phyloP scores from a whole-genome alignment of 1,139 yeast genomes.

The Candida glucosophila region DNA sequence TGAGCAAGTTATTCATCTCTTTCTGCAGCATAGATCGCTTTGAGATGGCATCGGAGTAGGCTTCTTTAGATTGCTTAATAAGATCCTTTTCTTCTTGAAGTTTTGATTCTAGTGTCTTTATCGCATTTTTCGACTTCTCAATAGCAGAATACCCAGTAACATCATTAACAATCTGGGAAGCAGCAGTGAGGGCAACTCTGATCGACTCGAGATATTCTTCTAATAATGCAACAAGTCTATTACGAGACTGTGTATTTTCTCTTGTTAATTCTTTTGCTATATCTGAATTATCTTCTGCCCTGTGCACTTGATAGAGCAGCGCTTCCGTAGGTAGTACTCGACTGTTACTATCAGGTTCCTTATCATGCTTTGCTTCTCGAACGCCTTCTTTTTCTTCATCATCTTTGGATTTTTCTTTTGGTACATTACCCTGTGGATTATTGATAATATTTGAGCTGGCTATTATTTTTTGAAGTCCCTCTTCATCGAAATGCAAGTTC shows the following conservation, averaged over 20 bases:
- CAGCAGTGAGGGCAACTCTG: constrained; percentile 58
- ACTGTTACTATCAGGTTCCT: neutral
- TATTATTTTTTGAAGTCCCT: neutral
- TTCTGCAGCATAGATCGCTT: constrained; percentile 66
- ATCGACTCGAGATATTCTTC: constrained; percentile 52
- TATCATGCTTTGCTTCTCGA: neutral
- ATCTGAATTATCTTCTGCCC: too few relatives aligned
- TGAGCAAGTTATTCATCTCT: constrained; percentile 80
- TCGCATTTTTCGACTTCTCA: constrained; percentile 58
- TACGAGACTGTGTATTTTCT: too few relatives aligned
- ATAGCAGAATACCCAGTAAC: constrained; percentile 87
- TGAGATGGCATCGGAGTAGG: constrained; percentile 57
- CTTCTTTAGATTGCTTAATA: constrained; percentile 42
- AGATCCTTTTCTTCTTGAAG: constrained; percentile 40
- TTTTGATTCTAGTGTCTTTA: constrained; percentile 42
- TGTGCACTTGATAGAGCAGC: too few relatives aligned
- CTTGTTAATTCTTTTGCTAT: too few relatives aligned
- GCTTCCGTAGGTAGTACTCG: neutral
- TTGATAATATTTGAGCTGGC: neutral
- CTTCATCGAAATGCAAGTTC: too few relatives aligned
- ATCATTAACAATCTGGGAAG: constrained; percentile 74
- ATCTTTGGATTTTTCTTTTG: neutral
- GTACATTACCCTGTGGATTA: neutral
- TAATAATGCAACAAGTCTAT: too few relatives aligned
- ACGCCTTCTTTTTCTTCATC: neutral